These are phyloP conservation scores for Tylopilus orsonianus DNA, from an alignment of 1,284 basidiomycete species.

Conservation along the genomic window DNA sequence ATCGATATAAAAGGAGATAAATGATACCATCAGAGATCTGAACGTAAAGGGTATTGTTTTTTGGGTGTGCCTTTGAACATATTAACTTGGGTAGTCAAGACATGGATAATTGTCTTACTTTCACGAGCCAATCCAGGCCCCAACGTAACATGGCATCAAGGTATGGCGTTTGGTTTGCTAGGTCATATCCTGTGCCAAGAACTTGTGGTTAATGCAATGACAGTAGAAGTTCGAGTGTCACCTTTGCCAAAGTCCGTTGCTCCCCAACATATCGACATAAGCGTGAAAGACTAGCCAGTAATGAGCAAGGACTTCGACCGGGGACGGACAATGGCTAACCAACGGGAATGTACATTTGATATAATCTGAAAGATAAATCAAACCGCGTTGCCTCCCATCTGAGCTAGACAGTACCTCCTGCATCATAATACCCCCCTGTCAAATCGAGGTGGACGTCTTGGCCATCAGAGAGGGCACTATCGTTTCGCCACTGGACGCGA, in stretches of 20 bases:
- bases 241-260: constrained; percentile 80
- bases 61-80: constrained; percentile 71
- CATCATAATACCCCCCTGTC: constrained; percentile 88
- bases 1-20: neutral
- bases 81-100: neutral
- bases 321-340: constrained; percentile 39
- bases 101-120: constrained; percentile 44
- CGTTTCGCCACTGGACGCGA: constrained; percentile 85
- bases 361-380: constrained; percentile 56
- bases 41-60: constrained; percentile 72
- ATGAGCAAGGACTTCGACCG: constrained; percentile 2
- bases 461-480: constrained; percentile 77
- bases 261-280: constrained; percentile 87
- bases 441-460: constrained; percentile 73
- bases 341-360: constrained; percentile 85
- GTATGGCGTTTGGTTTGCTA: constrained; percentile 83
- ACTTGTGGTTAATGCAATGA: neutral
- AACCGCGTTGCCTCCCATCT: neutral
- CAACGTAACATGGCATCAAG: constrained; percentile 86
- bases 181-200: constrained; percentile 64
- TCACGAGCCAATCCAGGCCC: constrained; percentile 90
- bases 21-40: constrained; percentile 65
- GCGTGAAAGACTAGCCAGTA: constrained; percentile 59
- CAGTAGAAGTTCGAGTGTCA: constrained; percentile 24
- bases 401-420: constrained; percentile 58